A percentile compares a stretch with the other conserved stretches of the same genome.
Conservation (phyloP, 306 rosid species). For the Quercus bicolor region DNA sequence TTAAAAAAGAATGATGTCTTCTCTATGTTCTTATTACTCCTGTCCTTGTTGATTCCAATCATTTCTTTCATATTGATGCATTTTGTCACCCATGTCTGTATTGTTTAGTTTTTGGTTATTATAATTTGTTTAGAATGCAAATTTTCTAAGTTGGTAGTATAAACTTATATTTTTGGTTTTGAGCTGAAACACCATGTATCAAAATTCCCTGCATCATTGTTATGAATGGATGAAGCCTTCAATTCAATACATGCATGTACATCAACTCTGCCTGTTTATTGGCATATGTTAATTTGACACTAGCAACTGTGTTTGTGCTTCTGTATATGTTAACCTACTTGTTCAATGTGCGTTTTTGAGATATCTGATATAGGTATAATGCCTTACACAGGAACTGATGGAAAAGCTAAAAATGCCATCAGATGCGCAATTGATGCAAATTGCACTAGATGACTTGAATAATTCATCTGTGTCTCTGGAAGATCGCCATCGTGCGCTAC, state of each 20-base stretch:
- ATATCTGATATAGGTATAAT: slow-evolving; percentile 7
- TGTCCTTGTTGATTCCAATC: background rate
- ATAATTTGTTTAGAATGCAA: background rate
- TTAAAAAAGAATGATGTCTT: background rate
- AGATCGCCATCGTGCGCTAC: slow-evolving; percentile 67
- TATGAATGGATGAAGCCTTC: background rate
- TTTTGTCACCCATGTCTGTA: background rate
- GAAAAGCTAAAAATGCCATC: slow-evolving; percentile 69
- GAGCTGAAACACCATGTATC: background rate
- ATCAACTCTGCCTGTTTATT: background rate
- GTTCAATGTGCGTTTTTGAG: background rate
- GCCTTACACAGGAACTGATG: slow-evolving; percentile 56
- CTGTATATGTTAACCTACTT: background rate
- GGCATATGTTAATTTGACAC: background rate
- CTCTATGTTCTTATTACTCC: background rate
- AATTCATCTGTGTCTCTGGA: slow-evolving; percentile 64
- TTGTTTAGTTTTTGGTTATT: background rate
- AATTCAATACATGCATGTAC: background rate
- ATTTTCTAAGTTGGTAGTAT: background rate
- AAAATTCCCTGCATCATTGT: background rate
- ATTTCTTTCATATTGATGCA: background rate
- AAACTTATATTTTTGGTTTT: background rate
- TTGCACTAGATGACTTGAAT: slow-evolving; percentile 67
- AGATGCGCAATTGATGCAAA: slow-evolving; percentile 76
- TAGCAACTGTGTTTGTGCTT: background rate